Percentiles rank a stretch among this genome's conserved stretches.
phyloP scores from a whole-genome alignment of 2,329 filamentous ascomycete genomes.

The Aspergillus uvarum region DNA sequence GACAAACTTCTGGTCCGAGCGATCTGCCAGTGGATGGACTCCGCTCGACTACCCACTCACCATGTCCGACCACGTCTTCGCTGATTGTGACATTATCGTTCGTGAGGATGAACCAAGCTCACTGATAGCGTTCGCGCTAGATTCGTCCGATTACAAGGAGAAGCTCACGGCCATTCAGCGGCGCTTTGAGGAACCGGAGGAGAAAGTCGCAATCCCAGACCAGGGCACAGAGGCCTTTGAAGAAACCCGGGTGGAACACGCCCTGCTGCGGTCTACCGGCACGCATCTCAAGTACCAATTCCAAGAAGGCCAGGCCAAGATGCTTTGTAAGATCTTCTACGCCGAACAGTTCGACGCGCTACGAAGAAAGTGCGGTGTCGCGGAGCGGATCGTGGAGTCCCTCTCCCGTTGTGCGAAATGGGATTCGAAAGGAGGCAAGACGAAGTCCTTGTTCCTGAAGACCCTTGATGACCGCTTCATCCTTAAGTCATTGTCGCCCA shows the following conservation, averaged over 20 bases:
- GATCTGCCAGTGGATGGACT: conserved; percentile 92
- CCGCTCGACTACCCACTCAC: conserved; percentile 88
- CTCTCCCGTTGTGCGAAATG: conserved; percentile 94
- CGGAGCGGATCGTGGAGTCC: conserved; percentile 91
- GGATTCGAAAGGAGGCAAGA: conserved; percentile 97
- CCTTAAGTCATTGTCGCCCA: conserved; percentile 82
- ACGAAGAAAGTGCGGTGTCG: conserved; percentile 85
- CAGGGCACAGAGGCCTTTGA: conserved; percentile 47
- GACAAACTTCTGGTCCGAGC: conserved; percentile 97
- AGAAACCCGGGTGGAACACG: conserved; percentile 78
- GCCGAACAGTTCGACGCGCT: conserved; percentile 97
- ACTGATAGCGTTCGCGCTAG: conserved; percentile 87
- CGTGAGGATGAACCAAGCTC: conserved; percentile 97
- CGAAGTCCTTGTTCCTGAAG: conserved; percentile 95
- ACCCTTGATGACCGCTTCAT: conserved; percentile 93
- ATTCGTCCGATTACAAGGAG: conserved; percentile 78
- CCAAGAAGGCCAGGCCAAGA: conserved; percentile 85
- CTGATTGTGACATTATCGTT: conserved; percentile 94
- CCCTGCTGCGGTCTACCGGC: conserved; percentile 77
- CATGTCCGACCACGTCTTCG: conserved; percentile 89
- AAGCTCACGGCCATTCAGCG: conserved; percentile 63
- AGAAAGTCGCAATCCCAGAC: conserved; percentile 24
- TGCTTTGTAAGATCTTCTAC: conserved; percentile 98
- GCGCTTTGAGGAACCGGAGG: conserved; percentile 33
- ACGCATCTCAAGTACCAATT: conserved; percentile 97